Evolutionary conservation across 129 eudicot genomes (phyloP), one percentile per base, ranked within the genome.

Genomic region (Helichrysum umbraculigerum): DNA sequence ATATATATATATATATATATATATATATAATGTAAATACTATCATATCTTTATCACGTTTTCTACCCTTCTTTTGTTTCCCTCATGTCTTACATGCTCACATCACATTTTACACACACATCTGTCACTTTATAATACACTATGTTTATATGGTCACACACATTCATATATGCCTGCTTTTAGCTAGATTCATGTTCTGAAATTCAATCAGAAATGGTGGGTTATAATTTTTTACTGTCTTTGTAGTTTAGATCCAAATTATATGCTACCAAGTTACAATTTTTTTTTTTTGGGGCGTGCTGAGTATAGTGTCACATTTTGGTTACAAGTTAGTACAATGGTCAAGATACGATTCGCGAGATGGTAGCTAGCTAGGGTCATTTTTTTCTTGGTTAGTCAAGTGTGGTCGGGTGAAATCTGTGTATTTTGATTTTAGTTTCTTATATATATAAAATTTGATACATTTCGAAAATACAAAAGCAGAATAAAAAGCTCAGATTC

Each of bases 71-170:
- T 4, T 47, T 47, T 14, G n/a, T 12, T 3, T 47, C 54, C 54
- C 54, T 14, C 54, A 11, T 47, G n/a, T 47, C 54, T 47, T 47
- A 47, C 54, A 3, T 47, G n/a, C n/a, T 47, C 1, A 17, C 35
- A 61, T 28, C 66, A 28, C 66, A 61, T 57, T 57, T 57, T 7
- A 22, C n/a, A 47, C 54, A 47, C 62, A 57, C 62, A 57, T n/a
- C 4, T n/a, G 11, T 64, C 44, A n/a, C 20, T 32, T 32, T 64
- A 7, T 64, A 64, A 34, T 54, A 16, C 28, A 25, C 0, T 22
- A 6, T 9, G 66, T 22, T 6, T 25, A 25, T 56, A 56, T 22
- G 33, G 15, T 19, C 21, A 20, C 50, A 34, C 16, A 65, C 28
- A 66, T 6, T 15, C 70, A 65, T 9, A 64, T 17, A 34, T 25